Conservation (phyloP, 2,329 filamentous ascomycete species). For the Pseudogymnoascus sp. region DNA sequence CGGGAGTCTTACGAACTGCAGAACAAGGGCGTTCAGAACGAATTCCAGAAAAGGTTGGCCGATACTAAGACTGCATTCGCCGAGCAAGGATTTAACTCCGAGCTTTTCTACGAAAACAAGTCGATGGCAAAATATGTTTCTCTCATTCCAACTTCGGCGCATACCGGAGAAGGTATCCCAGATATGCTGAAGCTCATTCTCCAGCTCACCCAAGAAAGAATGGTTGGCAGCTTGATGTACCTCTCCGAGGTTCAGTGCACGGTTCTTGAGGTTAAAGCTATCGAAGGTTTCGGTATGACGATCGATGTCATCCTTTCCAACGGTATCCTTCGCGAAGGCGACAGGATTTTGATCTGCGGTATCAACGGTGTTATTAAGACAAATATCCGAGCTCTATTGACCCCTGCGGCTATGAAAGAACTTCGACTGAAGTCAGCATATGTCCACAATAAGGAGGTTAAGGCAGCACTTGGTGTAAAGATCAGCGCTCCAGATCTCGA, state of each 20-base stretch:
- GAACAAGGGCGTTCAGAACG: constrained; percentile 86
- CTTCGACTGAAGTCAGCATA: constrained; percentile 92
- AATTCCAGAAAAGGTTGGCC: constrained; percentile 84
- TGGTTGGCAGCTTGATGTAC: constrained; percentile 97
- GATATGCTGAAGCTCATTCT: constrained; percentile 97
- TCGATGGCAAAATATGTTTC: constrained; percentile 91
- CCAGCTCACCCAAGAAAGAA: constrained; percentile 88
- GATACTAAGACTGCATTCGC: constrained; percentile 90
- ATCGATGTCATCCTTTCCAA: constrained; percentile 97
- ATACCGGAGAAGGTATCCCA: constrained; percentile 98
- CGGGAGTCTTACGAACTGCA: constrained; percentile 83
- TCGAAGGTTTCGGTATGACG: constrained; percentile 96
- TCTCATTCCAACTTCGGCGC: constrained; percentile 92
- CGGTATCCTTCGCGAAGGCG: constrained; percentile 87
- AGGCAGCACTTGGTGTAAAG: constrained; percentile 96
- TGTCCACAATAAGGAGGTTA: constrained; percentile 98
- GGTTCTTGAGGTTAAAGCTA: constrained; percentile 96
- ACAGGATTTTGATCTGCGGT: constrained; percentile 90
- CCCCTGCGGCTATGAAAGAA: constrained; percentile 87
- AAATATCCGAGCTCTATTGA: constrained; percentile 89
- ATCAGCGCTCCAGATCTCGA: constrained; percentile 95
- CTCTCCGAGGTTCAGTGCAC: constrained; percentile 96
- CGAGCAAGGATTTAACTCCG: constrained; percentile 96
- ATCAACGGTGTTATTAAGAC: constrained; percentile 94
- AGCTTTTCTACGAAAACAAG: constrained; percentile 96